Evolutionary conservation across 2,329 filamentous ascomycete genomes (phyloP), one percentile per base, ranked within the genome.

Genomic region (Cryphonectria radicalis): DNA sequence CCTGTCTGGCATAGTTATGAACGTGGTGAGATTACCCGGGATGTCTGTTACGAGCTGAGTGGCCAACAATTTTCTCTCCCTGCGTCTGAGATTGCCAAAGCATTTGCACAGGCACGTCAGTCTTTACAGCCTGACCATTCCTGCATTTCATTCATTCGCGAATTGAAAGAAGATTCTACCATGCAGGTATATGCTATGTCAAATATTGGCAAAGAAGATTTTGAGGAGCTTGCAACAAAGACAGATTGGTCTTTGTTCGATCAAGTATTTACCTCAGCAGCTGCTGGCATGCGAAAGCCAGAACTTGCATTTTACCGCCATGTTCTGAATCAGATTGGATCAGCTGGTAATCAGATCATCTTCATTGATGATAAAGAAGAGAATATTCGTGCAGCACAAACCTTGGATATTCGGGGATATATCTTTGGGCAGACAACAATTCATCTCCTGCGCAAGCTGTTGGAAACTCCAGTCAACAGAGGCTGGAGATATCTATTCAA

Each of bases 221-320:
- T 74, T 66, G 73, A 71, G 1, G 73, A 72, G n/a, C 74, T 80
- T n/a, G 73, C 73, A 53, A 63, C 40, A 10, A 75, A 74, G 55
- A 70, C 78, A n/a, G 76, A 78, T 62, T 81, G 79, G 79, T 67
- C 70, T 8, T 67, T 81, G 2, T 82, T 82, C 57, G 77, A 82
- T 70, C 70, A 66, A 28, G 75, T 81, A 3, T 81, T 80, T 67
- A 77, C 78, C 2, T 82, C 80, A 1, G 77, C 75, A 37, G 73
- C 75, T 1, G 75, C 76, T 35, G 79, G 80, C 32, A 78, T 78
- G 75, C 76, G 78, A 19, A 82, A 82, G 73, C 80, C 80, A 14
- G 77, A 80, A 28, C 71, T 75, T 5, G 69, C 70, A 4, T 82
- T 80, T 73, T 81, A 79, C 73, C 69, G 71, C 19, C 72, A 79